Percentiles rank a stretch among this genome's conserved stretches.
Conservation (phyloP, 352 stramenopile genomes). For the Plasmopara viticola region DNA sequence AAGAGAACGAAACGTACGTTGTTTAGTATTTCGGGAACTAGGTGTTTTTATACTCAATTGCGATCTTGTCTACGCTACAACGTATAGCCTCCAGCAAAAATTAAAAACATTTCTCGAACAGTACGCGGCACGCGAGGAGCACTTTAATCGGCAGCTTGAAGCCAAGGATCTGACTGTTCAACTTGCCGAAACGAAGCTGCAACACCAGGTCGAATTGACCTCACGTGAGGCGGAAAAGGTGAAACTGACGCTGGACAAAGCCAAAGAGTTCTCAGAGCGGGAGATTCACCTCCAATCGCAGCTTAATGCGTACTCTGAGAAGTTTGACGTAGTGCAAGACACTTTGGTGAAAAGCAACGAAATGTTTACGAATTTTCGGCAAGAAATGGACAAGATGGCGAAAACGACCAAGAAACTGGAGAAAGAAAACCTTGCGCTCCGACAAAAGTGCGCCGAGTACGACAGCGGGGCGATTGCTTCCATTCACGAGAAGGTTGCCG, state of each 20-base stretch:
- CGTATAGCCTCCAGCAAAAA: conserved; percentile 68
- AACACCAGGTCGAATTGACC: conserved; percentile 74
- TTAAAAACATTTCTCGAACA: conserved; percentile 80
- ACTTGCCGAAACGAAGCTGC: conserved; percentile 72
- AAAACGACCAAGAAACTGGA: conserved; percentile 85
- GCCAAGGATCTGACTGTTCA: conserved; percentile 78
- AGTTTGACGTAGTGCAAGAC: conserved; percentile 81
- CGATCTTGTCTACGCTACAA: background rate
- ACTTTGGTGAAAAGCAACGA: conserved; percentile 82
- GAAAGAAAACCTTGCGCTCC: conserved; percentile 74
- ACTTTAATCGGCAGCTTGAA: conserved; percentile 79
- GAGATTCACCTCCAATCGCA: conserved; percentile 70
- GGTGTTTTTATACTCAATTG: too few species aligned
- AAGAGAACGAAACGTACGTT: conserved; percentile 78
- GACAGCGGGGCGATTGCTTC: conserved; percentile 66
- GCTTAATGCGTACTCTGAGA: conserved; percentile 78
- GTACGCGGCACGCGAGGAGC: conserved; percentile 71
- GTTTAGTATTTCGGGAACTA: background rate
- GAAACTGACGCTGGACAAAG: conserved; percentile 76
- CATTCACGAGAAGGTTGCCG: conserved; percentile 67
- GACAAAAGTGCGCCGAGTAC: conserved; percentile 80
- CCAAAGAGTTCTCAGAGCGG: conserved; percentile 72
- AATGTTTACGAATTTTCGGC: conserved; percentile 77
- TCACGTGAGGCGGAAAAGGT: conserved; percentile 58
- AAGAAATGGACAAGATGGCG: conserved; percentile 86